Conservation (phyloP, 2,329 filamentous ascomycete genomes). For the Purpureocillium lavendulum region DNA sequence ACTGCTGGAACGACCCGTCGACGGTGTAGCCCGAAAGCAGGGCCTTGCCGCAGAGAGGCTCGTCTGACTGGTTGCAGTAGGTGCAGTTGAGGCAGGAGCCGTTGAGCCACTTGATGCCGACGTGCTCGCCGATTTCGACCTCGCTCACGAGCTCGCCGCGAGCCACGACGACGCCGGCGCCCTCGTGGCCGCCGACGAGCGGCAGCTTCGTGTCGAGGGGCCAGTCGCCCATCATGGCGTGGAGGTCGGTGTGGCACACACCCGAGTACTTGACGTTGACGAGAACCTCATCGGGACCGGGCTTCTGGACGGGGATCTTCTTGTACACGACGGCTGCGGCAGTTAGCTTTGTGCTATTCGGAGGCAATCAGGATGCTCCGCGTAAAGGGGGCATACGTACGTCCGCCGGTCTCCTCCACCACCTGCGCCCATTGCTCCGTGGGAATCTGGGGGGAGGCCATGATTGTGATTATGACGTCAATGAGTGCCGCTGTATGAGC, state of each 20-base stretch:
- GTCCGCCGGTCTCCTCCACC: slow-evolving; percentile 69
- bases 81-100: slow-evolving; percentile 75
- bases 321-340: slow-evolving; percentile 57
- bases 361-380: background rate
- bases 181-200: slow-evolving; percentile 72
- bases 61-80: slow-evolving; percentile 74
- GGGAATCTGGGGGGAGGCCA: slow-evolving; percentile 48
- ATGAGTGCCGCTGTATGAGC: no score
- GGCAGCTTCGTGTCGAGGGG: slow-evolving; percentile 75
- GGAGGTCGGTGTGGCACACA: slow-evolving; percentile 81
- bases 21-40: slow-evolving; percentile 85
- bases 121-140: slow-evolving; percentile 74
- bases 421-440: slow-evolving; percentile 88
- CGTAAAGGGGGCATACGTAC: slow-evolving; percentile 38
- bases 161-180: slow-evolving; percentile 77
- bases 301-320: slow-evolving; percentile 72
- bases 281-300: slow-evolving; percentile 83
- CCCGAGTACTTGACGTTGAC: slow-evolving; percentile 86
- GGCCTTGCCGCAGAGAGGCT: slow-evolving; percentile 71
- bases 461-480: slow-evolving; percentile 12
- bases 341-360: slow-evolving; percentile 2
- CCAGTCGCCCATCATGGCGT: slow-evolving; percentile 84
- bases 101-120: slow-evolving; percentile 90
- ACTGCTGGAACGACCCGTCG: slow-evolving; percentile 90
- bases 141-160: slow-evolving; percentile 69